A percentile compares a stretch with the other conserved stretches of the same genome.
These are phyloP conservation scores for Tetrapisispora pingtungensis DNA, from an alignment of 805 yeast genomes.

Conservation along the genomic window DNA sequence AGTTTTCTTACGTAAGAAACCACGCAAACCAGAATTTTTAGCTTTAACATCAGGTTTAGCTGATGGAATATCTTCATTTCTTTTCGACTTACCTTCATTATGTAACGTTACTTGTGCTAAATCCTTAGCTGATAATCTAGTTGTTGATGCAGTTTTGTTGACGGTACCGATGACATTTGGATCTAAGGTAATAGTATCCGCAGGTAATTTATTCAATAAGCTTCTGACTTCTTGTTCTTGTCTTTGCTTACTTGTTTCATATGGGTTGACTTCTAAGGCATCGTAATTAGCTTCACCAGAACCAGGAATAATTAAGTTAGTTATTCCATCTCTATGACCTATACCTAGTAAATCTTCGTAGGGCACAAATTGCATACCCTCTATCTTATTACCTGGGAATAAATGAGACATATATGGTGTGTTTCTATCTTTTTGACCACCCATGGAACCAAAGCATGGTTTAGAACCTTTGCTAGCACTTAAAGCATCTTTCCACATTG, in stretches of 20 bases:
- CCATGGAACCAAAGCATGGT: slow-evolving; percentile 39
- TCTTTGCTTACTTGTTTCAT: slow-evolving; percentile 82
- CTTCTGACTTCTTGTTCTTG: slow-evolving; percentile 85
- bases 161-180: slow-evolving; percentile 81
- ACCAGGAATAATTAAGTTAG: slow-evolving; percentile 89
- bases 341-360: slow-evolving; percentile 93
- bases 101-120: slow-evolving; percentile 35
- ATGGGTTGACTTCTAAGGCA: slow-evolving; percentile 88
- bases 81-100: slow-evolving; percentile 28
- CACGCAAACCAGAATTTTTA: slow-evolving; percentile 75
- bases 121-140: slow-evolving; percentile 56
- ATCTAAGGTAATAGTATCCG: slow-evolving; percentile 87
- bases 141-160: slow-evolving; percentile 53
- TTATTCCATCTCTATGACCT: slow-evolving; percentile 70
- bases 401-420: slow-evolving; percentile 90
- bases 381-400: slow-evolving; percentile 66
- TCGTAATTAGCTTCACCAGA: slow-evolving; percentile 97
- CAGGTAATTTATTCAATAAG: slow-evolving; percentile 76
- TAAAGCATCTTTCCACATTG: slow-evolving; percentile 84
- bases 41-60: slow-evolving; percentile 63
- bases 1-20: slow-evolving; percentile 71
- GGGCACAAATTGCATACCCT: slow-evolving; percentile 69
- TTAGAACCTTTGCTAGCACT: slow-evolving; percentile 34
- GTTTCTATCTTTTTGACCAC: slow-evolving; percentile 29
- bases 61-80: slow-evolving; percentile 41